A percentile compares a stretch with the other conserved stretches of the same genome.
phyloP scores from a whole-genome alignment of 1,284 basidiomycete species.

The Flammula alnicola region DNA sequence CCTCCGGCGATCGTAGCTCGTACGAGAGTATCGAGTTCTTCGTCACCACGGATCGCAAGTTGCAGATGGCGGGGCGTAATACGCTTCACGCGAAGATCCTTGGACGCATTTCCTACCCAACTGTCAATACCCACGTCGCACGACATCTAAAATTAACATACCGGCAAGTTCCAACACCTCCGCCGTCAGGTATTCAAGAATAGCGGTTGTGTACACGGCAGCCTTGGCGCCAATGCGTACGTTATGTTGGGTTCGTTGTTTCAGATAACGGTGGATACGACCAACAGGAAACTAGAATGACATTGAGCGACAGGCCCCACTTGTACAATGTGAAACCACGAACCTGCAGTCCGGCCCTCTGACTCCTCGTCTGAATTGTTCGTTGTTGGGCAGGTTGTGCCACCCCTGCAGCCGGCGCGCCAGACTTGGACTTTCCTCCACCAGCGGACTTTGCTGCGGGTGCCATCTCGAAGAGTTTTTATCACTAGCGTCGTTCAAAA shows the following conservation, averaged over 20 bases:
- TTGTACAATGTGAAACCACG: constrained; percentile 29
- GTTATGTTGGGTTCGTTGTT: constrained; percentile 91
- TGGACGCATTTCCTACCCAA: constrained; percentile 89
- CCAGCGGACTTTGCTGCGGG: constrained; percentile 43
- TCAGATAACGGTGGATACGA: constrained; percentile 94
- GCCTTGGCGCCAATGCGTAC: constrained; percentile 93
- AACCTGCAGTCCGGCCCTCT: constrained; percentile 86
- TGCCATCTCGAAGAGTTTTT: constrained; percentile 34
- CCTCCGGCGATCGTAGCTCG: constrained; percentile 76
- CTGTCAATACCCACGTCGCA: background rate
- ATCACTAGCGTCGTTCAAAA: constrained; percentile 8
- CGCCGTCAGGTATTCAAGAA: constrained; percentile 89
- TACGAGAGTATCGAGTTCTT: constrained; percentile 85
- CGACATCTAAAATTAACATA: constrained; percentile 38
- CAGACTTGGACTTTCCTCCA: constrained; percentile 50
- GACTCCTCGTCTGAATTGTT: constrained; percentile 66
- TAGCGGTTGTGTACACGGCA: constrained; percentile 90
- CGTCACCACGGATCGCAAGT: constrained; percentile 94
- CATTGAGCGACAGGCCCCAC: constrained; percentile 1
- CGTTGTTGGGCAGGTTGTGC: constrained; percentile 33
- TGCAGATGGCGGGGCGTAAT: constrained; percentile 95
- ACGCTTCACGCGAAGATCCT: constrained; percentile 94
- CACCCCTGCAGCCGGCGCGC: constrained; percentile 31
- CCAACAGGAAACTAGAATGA: constrained; percentile 82
- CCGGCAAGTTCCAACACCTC: constrained; percentile 91